These are phyloP conservation scores for Ilex asprella DNA, from an alignment of 257 asterid species.

Conservation along the genomic window DNA sequence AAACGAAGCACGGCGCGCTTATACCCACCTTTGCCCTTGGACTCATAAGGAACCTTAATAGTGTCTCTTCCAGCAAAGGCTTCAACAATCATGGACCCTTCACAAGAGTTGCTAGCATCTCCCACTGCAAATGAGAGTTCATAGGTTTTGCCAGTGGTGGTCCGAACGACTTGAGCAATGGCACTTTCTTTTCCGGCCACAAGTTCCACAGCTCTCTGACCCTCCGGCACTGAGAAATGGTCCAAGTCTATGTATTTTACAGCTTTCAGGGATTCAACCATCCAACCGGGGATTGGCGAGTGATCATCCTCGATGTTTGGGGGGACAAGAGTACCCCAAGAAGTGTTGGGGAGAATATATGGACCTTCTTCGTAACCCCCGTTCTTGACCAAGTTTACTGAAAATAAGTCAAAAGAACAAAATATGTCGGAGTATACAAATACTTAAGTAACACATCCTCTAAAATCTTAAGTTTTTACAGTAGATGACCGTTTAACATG, in stretches of 20 bases:
- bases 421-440: too few species aligned
- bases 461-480: too few species aligned
- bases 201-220: constrained; percentile 72
- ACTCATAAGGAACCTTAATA: constrained; percentile 66
- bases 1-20: constrained; percentile 71
- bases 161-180: constrained; percentile 72
- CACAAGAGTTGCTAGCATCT: constrained; percentile 84
- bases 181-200: constrained; percentile 99
- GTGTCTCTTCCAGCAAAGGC: constrained; percentile 83
- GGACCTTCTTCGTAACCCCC: constrained; percentile 95
- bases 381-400: constrained; percentile 76
- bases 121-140: constrained; percentile 73
- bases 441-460: too few species aligned
- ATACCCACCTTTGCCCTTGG: constrained; percentile 86
- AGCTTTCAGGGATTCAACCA: constrained; percentile 89
- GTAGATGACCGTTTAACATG: too few species aligned
- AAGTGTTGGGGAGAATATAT: constrained; percentile 77
- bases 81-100: constrained; percentile 89
- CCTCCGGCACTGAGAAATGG: constrained; percentile 81
- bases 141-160: constrained; percentile 56
- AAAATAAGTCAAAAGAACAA: constrained; percentile 1
- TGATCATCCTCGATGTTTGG: constrained; percentile 90
- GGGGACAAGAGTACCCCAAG: constrained; percentile 93
- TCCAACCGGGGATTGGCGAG: constrained; percentile 96
- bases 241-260: constrained; percentile 79